Percentiles rank a stretch among this genome's conserved stretches.
Conservation (phyloP, 148 eudicot genomes). For the Fagopyrum esculentum region DNA sequence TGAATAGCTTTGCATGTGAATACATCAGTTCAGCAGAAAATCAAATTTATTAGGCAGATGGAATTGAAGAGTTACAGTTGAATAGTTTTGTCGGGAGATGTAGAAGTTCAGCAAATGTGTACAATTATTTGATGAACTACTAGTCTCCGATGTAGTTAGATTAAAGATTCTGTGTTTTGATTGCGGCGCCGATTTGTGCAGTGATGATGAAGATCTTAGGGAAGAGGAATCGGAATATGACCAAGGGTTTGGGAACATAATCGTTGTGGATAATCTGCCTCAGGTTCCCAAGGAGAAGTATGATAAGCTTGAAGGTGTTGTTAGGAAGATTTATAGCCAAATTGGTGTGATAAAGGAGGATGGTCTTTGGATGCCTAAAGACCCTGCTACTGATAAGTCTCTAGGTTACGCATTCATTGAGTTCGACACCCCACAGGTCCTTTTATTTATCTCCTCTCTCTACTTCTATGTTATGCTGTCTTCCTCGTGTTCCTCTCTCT, state of each 20-base stretch:
- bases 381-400: conserved; percentile 42
- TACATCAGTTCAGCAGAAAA: too few species aligned
- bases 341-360: conserved; percentile 71
- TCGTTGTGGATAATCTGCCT: conserved; percentile 81
- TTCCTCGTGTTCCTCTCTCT: not conserved
- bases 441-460: too few species aligned
- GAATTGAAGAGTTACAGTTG: too few species aligned
- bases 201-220: conserved; percentile 57
- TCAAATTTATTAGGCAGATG: too few species aligned
- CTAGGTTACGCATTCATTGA: conserved; percentile 81
- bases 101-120: too few species aligned
- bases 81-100: too few species aligned
- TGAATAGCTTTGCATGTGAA: too few species aligned
- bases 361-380: conserved; percentile 86
- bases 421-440: conserved; percentile 85
- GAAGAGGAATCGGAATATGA: conserved; percentile 66
- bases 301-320: conserved; percentile 69
- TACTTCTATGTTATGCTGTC: not conserved
- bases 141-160: not conserved
- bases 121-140: too few species aligned
- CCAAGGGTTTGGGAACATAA: conserved; percentile 49
- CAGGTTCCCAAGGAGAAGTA: conserved; percentile 70
- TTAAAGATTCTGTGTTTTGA: not conserved
- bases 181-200: conserved; percentile 14
- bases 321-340: conserved; percentile 67